These are phyloP conservation scores for Ustilago shanxiensis DNA, from an alignment of 1,284 basidiomycete genomes.

Conservation along the genomic window DNA sequence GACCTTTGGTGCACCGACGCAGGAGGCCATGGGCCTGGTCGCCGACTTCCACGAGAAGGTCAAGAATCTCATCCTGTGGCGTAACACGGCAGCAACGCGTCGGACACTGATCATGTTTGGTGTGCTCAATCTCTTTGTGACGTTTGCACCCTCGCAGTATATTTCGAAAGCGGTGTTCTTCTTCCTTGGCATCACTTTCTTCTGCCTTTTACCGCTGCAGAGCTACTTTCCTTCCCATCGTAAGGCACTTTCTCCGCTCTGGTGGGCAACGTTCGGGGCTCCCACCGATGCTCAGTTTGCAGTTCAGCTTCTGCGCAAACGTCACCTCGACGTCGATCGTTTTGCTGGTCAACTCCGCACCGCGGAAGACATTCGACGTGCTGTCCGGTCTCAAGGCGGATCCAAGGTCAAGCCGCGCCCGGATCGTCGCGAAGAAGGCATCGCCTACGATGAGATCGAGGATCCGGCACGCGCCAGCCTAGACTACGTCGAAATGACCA, in stretches of 20 bases:
- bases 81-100: constrained; percentile 62
- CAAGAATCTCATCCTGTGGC: constrained; percentile 68
- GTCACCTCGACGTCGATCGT: constrained; percentile 52
- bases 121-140: constrained; percentile 56
- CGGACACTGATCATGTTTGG: constrained; percentile 59
- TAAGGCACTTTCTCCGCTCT: constrained; percentile 65
- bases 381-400: constrained; percentile 18
- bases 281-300: constrained; percentile 69
- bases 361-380: constrained; percentile 41
- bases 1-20: constrained; percentile 58
- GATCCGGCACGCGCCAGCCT: constrained; percentile 43
- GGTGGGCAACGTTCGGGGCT: constrained; percentile 68
- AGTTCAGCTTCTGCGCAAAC: constrained; percentile 63
- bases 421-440: constrained; percentile 46
- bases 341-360: constrained; percentile 28
- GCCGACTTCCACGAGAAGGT: constrained; percentile 69
- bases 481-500: constrained; percentile 48
- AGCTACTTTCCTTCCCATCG: constrained; percentile 68
- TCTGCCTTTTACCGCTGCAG: constrained; percentile 65
- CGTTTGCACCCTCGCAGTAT: constrained; percentile 55
- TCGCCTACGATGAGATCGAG: constrained; percentile 46
- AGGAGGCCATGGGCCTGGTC: constrained; percentile 60
- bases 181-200: constrained; percentile 64
- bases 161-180: constrained; percentile 62
- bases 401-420: constrained; percentile 34